Evolutionary conservation across 495 filamentous ascomycete genomes (phyloP), one percentile per base, ranked within the genome.

Genomic region (Trichoderma parareesei): DNA sequence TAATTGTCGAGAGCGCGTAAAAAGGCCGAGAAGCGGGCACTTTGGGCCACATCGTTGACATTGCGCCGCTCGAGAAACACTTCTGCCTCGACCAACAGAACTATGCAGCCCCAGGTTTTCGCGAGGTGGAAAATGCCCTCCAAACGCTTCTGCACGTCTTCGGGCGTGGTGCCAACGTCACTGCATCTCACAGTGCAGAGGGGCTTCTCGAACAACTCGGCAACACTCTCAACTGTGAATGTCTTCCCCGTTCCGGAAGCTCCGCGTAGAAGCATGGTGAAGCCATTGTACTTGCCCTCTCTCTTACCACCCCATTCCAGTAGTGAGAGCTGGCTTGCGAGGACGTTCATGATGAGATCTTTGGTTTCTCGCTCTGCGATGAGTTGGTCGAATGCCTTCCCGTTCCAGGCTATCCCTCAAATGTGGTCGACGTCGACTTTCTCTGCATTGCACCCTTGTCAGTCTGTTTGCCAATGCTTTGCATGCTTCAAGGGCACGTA

Each of bases 241-340:
- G 84, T 85, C 65, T 87, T 85, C 0, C 82, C 82, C 4, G 76
- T 76, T 0, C 82, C 82, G 1, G 82, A 81, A 1, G 70, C 72
- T 4, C 82, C 83, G 57, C 82, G 80, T 0, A 86, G 73, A 0
- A 86, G 71, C 9, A 78, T 72, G 9, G 82, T 79, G 5, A 83
- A 69, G 1, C 82, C 83, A 35, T 79, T 79, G 2, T 82, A 84
- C 67, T 84, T 84, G 33, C 74, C 74, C 13, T 68, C 66, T 11
- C 81, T 79, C 3, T 81, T 61, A 65, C 81, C 79, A 5, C 73
- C 66, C 69, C 60, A 66, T 71, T 16, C 72, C 71, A 0, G 71
- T 46, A 13, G 63, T 40, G 7, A 71, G 40, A n/a, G 77, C 72
- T 4, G 66, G 27, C 27, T 68, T 35, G 68, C 75, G 8, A 84